Conservation (phyloP, 2,329 filamentous ascomycete species). For the Basipetospora sp. region DNA sequence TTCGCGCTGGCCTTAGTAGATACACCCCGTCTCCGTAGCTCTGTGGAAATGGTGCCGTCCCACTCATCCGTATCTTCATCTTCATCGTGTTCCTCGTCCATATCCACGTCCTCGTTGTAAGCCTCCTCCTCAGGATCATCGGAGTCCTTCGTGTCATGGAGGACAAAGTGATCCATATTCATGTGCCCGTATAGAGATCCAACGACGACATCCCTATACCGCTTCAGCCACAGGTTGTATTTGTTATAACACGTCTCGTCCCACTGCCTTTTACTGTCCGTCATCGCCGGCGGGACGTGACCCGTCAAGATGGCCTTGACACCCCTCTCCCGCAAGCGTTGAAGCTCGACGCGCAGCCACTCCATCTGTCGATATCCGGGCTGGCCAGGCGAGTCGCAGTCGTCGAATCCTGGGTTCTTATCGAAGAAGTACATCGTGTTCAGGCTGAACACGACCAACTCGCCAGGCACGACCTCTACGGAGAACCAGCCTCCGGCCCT, state of each 20-base stretch:
- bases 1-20: neutral
- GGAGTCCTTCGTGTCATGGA: constrained; percentile 54
- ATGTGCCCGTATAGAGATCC: constrained; percentile 79
- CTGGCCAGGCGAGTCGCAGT: constrained; percentile 63
- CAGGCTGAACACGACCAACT: constrained; percentile 78
- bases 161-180: constrained; percentile 95
- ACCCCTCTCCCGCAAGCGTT: constrained; percentile 63
- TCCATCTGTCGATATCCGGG: constrained; percentile 92
- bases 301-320: constrained; percentile 93
- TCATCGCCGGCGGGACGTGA: constrained; percentile 82
- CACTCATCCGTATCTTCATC: constrained; percentile 5
- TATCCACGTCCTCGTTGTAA: constrained; percentile 30
- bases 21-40: constrained; percentile 27
- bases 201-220: constrained; percentile 81
- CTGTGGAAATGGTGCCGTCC: constrained; percentile 39
- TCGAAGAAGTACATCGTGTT: constrained; percentile 96
- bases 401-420: constrained; percentile 84
- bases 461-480: constrained; percentile 75
- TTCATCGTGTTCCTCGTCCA: constrained; percentile 11
- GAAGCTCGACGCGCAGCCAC: constrained; percentile 81
- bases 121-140: constrained; percentile 42
- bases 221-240: constrained; percentile 77
- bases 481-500: constrained; percentile 89
- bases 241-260: constrained; percentile 98
- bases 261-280: constrained; percentile 74